A percentile compares a stretch with the other conserved stretches of the same genome.
These are phyloP conservation scores for Paracorniculantispora psalliotae DNA, from an alignment of 2,329 filamentous ascomycete species.

Conservation along the genomic window DNA sequence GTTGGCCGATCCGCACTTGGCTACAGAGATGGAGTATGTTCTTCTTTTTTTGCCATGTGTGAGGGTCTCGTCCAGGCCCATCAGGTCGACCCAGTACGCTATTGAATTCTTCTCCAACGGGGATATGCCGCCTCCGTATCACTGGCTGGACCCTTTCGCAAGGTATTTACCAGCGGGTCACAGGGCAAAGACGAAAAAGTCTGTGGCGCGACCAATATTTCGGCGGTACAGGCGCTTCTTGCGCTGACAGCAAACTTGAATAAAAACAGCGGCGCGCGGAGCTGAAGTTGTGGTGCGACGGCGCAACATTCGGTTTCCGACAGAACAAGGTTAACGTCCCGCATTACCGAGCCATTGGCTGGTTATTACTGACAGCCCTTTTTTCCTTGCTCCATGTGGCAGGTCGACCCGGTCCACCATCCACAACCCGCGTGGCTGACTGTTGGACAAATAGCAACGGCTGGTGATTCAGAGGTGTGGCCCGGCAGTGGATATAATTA, in stretches of 20 bases:
- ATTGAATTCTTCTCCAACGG: neutral
- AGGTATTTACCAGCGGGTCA: neutral
- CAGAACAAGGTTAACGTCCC: neutral
- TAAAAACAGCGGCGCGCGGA: neutral
- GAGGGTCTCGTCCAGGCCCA: neutral
- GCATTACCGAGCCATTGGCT: neutral
- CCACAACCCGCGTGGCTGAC: neutral
- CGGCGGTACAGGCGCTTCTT: neutral
- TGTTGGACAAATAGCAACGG: neutral
- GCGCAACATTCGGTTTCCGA: conserved; percentile 6
- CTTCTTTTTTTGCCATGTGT: neutral
- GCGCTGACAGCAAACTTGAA: neutral
- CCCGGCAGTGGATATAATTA: neutral
- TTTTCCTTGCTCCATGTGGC: neutral
- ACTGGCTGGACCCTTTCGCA: neutral
- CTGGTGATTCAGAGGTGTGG: neutral
- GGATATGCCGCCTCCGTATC: neutral
- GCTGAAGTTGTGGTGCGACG: neutral
- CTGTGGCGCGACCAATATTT: neutral
- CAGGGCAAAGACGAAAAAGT: neutral
- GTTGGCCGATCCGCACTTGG: neutral
- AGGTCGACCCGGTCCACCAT: neutral
- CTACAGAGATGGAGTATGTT: neutral
- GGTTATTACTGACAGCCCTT: neutral
- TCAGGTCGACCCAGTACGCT: neutral